phyloP scores from a whole-genome alignment of 495 filamentous ascomycete genomes.

The Apiosordaria backusii region DNA sequence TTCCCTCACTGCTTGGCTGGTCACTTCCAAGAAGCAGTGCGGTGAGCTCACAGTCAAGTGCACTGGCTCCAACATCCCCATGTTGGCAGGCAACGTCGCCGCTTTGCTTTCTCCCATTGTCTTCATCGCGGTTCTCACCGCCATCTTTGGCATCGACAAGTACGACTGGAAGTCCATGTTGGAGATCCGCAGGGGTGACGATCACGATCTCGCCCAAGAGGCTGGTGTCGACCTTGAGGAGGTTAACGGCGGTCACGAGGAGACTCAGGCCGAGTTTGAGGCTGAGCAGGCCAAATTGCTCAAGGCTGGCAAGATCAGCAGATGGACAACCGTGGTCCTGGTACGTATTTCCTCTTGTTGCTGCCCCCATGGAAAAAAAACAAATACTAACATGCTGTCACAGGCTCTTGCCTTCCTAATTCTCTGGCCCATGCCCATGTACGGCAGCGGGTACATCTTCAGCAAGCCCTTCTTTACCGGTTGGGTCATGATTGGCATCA shows the following conservation, averaged over 20 bases:
- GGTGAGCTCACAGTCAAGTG: conserved; percentile 69
- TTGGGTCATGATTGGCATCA: conserved; percentile 80
- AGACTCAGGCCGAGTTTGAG: conserved; percentile 38
- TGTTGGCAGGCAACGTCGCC: conserved; percentile 78
- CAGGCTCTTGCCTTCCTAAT: conserved; percentile 70
- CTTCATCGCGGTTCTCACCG: conserved; percentile 76
- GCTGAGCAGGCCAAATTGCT: conserved; percentile 67
- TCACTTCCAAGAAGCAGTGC: conserved; percentile 76
- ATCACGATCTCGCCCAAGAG: conserved; percentile 66
- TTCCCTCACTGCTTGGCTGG: conserved; percentile 83
- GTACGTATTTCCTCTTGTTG: conserved; percentile 10
- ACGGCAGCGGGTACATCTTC: conserved; percentile 82
- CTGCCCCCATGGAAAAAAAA: not conserved
- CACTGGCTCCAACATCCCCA: conserved; percentile 81
- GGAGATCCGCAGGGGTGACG: conserved; percentile 77
- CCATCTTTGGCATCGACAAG: conserved; percentile 68
- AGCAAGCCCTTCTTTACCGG: conserved; percentile 89
- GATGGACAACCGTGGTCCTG: conserved; percentile 68
- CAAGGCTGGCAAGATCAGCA: conserved; percentile 74
- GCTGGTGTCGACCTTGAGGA: conserved; percentile 71
- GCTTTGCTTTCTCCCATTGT: conserved; percentile 77
- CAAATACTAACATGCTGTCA: not conserved
- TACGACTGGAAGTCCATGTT: conserved; percentile 92
- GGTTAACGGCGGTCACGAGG: conserved; percentile 52
- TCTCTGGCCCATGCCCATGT: conserved; percentile 95